Conservation (phyloP, 2,329 filamentous ascomycete genomes). For the Coniella vitis region DNA sequence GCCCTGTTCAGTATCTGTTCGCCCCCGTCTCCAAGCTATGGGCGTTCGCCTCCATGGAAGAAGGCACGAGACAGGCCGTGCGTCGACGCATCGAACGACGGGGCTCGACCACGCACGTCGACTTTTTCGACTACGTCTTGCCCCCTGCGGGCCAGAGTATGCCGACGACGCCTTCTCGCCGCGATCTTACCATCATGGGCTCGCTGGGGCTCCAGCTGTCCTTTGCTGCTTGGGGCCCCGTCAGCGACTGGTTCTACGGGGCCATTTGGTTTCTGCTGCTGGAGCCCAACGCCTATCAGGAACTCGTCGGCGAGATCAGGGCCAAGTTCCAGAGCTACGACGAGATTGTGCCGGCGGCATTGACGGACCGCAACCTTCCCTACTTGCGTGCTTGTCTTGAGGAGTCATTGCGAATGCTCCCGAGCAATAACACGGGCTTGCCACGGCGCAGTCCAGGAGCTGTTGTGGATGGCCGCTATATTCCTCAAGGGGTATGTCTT, state of each 20-base stretch:
- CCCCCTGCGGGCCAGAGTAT: no score
- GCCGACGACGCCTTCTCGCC: no score
- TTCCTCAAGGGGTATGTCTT: neutral
- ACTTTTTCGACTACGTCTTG: slow-evolving; percentile 18
- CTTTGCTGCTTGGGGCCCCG: slow-evolving; percentile 8
- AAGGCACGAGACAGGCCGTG: no score
- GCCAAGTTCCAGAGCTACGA: slow-evolving; percentile 29
- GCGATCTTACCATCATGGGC: no score
- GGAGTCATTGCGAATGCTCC: neutral
- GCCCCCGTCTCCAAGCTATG: no score
- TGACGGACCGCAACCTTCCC: slow-evolving; percentile 21
- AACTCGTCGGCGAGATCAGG: slow-evolving; percentile 35
- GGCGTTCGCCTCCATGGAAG: no score
- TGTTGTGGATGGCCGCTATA: neutral
- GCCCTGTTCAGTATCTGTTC: neutral
- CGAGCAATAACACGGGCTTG: neutral
- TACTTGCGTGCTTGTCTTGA: slow-evolving; percentile 26
- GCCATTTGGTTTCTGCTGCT: slow-evolving; percentile 31
- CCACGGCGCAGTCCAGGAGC: neutral
- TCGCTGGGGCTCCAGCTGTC: no score
- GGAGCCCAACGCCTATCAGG: slow-evolving; percentile 28
- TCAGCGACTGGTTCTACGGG: neutral
- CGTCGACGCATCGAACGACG: slow-evolving; percentile 11
- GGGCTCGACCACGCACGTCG: slow-evolving; percentile 11
- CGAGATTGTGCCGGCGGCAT: slow-evolving; percentile 25